phyloP scores from a whole-genome alignment of 768 basidiomycete species.

The Cubamyces sp. region DNA sequence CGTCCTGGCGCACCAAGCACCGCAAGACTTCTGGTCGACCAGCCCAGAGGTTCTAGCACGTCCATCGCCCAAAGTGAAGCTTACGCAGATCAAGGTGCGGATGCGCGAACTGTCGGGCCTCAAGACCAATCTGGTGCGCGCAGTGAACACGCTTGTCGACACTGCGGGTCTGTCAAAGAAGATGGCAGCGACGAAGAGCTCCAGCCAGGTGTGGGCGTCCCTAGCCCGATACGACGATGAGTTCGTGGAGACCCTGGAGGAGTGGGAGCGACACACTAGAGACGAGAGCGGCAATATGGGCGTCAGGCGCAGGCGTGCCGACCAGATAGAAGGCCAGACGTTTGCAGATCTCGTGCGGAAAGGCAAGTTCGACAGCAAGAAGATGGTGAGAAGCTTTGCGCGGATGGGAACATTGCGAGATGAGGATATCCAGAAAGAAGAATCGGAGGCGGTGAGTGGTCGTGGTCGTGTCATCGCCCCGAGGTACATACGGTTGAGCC shows the following conservation, averaged over 20 bases:
- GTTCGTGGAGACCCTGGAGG: conserved; percentile 64
- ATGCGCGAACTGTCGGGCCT: conserved; percentile 59
- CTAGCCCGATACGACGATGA: conserved; percentile 81
- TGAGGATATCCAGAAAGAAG: conserved; percentile 37
- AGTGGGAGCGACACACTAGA: conserved; percentile 61
- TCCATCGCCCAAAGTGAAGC: conserved; percentile 50
- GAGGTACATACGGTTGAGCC: not conserved
- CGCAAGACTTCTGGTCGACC: conserved; percentile 50
- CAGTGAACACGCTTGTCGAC: conserved; percentile 58
- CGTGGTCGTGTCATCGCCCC: not conserved
- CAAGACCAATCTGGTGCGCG: conserved; percentile 56
- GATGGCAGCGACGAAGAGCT: conserved; percentile 32
- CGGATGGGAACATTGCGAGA: conserved; percentile 51
- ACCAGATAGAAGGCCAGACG: conserved; percentile 41
- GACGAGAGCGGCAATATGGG: conserved; percentile 43
- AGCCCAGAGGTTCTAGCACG: conserved; percentile 11
- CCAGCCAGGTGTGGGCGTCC: conserved; percentile 66
- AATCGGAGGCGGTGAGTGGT: conserved; percentile 40
- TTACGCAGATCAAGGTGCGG: conserved; percentile 61
- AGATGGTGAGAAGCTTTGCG: conserved; percentile 82
- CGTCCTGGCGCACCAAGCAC: conserved; percentile 59
- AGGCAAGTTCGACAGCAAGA: conserved; percentile 69
- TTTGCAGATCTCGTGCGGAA: conserved; percentile 50
- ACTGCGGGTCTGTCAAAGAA: conserved; percentile 44
- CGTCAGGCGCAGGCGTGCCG: conserved; percentile 39